A percentile compares a stretch with the other conserved stretches of the same genome.
These are phyloP conservation scores for Tetrahymena malaccensis DNA, from an alignment of 73 alveolate genomes.

Conservation along the genomic window DNA sequence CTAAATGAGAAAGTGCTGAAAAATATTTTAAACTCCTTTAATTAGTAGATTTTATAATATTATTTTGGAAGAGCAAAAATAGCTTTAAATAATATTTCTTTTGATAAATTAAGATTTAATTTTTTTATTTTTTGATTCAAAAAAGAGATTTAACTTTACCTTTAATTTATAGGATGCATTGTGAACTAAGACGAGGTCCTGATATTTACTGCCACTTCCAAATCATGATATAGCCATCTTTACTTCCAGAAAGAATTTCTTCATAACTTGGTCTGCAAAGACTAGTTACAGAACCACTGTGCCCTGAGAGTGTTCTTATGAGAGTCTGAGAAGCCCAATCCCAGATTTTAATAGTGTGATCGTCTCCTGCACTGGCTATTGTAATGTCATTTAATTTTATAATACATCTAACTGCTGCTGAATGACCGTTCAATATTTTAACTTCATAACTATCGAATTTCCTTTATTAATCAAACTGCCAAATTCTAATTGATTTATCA, in stretches of 20 bases:
- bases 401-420: background rate
- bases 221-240: background rate
- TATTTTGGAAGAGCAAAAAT: too few species aligned
- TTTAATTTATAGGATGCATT: background rate
- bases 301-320: background rate
- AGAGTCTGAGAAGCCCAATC: background rate
- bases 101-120: too few species aligned
- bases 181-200: background rate
- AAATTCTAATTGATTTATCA: background rate
- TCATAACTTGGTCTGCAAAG: background rate
- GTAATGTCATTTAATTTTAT: background rate
- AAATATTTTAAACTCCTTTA: too few species aligned
- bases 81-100: too few species aligned
- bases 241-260: background rate
- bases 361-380: conserved; percentile 1
- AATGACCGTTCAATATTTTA: background rate
- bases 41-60: too few species aligned
- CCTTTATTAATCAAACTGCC: background rate
- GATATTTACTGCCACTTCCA: background rate
- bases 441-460: background rate
- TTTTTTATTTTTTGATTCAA: too few species aligned
- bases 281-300: background rate
- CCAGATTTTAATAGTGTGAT: conserved; percentile 12
- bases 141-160: background rate
- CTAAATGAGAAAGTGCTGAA: too few species aligned